Evolutionary conservation across 1,284 basidiomycete species (phyloP), one percentile per base, ranked within the genome.

Genomic region (Ustilago lituana): DNA sequence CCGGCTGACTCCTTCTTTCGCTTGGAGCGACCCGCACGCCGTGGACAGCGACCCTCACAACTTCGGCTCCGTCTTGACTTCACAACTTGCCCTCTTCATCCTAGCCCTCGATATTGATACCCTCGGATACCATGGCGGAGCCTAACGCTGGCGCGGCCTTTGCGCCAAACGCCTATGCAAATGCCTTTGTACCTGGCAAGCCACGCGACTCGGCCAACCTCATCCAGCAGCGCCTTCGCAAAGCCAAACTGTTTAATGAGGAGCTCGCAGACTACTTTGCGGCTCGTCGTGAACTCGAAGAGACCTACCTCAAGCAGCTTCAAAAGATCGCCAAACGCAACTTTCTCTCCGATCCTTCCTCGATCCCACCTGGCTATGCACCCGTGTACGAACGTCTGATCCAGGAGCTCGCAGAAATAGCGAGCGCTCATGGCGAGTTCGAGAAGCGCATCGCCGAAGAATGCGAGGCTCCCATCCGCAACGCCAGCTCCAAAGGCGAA

Each of bases 261-360:
- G 74, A 80, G 17, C 73, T 81, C 19, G 83, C 85, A 23, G 84
- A 85, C 49, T 83, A 86, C 57, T 85, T 84, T 78, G 83, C 83
- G 32, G 86, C 86, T 38, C 82, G 86, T 20, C 79, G 84, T 0
- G 74, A 75, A 4, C 83, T 85, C 37, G 86, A 87, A 57, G 78
- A 83, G 15, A 48, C 73, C 31, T 87, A 87, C 66, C 82, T 84
- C n/a, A 83, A 84, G 26, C 76, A 82, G 20, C 82, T 87, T 19
- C 71, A 82, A n/a, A 86, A 86, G 74, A 74, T 86, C 27, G 73
- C 82, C 1, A 75, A 78, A 50, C 81, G 51, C 76, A 83, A 17
- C 78, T 84, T 44, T 80, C 83, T 75, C 22, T 66, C 73, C 8
- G 68, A 79, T 24, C 62, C 81, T 12, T 72, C 77, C 0, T 43